A percentile compares a stretch with the other conserved stretches of the same genome.
Evolutionary conservation across 306 rosid species (phyloP).

Genomic region (Medicago lupulina): DNA sequence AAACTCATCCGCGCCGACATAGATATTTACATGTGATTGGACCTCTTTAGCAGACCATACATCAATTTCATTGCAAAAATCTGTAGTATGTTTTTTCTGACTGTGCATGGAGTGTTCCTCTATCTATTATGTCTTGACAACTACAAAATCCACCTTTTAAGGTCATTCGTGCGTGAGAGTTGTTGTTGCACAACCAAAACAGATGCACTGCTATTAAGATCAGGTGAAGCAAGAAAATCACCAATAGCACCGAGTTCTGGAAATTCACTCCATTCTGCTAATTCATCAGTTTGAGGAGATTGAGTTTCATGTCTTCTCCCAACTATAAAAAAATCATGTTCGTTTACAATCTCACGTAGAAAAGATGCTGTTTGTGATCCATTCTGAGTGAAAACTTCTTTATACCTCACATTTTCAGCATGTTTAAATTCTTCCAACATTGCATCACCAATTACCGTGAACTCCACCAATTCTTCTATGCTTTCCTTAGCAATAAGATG

Average conservation of each 20-base stretch:
- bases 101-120: no score
- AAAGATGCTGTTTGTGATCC: conserved; percentile 44
- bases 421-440: conserved; percentile 37
- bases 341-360: conserved; percentile 39
- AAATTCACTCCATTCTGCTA: conserved; percentile 67
- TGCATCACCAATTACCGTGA: conserved; percentile 36
- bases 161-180: not conserved
- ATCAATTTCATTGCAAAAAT: no score
- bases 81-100: no score
- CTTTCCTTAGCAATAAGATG: conserved; percentile 31
- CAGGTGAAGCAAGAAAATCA: conserved; percentile 71
- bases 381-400: conserved; percentile 18
- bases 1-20: no score
- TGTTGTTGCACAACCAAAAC: conserved; percentile 63
- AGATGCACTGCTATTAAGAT: conserved; percentile 50
- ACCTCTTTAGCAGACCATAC: no score
- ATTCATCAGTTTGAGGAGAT: conserved; percentile 54
- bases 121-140: not conserved
- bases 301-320: conserved; percentile 54
- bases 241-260: conserved; percentile 69
- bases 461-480: not conserved
- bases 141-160: no score
- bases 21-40: no score
- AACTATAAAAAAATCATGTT: conserved; percentile 60
- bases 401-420: conserved; percentile 24